Evolutionary conservation across 176 grass and related monocot genomes (phyloP).

Genomic region (Urochloa ruziziensis): DNA sequence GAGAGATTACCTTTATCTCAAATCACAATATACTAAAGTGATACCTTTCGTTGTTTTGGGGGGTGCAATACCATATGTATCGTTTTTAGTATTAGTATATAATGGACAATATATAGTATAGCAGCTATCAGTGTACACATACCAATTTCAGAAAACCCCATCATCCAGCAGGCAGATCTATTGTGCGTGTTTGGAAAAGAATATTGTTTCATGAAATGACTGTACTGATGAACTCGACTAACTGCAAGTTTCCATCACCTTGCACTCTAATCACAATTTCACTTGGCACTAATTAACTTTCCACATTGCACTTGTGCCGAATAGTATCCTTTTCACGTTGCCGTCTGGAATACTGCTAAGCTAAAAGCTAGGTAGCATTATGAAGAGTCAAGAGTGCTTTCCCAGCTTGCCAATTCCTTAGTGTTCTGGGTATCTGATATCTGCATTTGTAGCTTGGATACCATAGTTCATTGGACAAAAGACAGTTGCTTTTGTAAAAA

Average conservation of each 20-base stretch:
- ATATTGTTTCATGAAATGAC: neutral
- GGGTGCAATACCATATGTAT: neutral
- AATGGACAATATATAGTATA: too few relatives aligned
- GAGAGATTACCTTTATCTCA: conserved; percentile 24
- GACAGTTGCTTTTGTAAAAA: neutral
- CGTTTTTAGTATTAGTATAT: neutral
- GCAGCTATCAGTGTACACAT: neutral
- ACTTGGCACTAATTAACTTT: neutral
- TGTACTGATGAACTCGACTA: neutral
- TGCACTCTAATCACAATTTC: neutral
- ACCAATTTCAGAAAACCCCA: neutral
- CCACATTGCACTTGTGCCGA: neutral
- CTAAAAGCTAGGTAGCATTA: neutral
- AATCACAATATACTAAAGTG: neutral
- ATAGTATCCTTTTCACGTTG: neutral
- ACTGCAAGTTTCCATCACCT: neutral
- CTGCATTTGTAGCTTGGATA: neutral
- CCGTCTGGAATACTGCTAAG: neutral
- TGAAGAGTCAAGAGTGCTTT: neutral
- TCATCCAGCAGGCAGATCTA: neutral
- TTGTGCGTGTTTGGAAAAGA: neutral
- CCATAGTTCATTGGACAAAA: neutral
- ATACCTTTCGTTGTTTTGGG: neutral
- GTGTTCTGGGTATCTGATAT: neutral
- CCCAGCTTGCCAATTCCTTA: neutral